A percentile compares a stretch with the other conserved stretches of the same genome.
Conservation (phyloP, 352 stramenopile species). For the Plasmopara muralis region DNA sequence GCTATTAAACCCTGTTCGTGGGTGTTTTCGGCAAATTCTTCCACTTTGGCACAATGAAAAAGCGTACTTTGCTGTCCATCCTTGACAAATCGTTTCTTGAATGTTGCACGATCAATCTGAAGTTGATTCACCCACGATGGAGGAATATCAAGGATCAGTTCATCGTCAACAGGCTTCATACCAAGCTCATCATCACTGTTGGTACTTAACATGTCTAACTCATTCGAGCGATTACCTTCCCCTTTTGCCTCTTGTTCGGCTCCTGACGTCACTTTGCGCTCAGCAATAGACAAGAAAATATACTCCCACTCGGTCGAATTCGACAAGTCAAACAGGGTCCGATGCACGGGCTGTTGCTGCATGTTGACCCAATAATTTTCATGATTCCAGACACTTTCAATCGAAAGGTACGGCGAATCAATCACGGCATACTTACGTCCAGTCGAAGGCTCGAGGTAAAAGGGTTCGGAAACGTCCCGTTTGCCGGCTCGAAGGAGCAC, state of each 20-base stretch:
- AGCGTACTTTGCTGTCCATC: slow-evolving; percentile 82
- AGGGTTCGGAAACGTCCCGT: slow-evolving; percentile 72
- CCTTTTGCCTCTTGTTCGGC: slow-evolving; percentile 41
- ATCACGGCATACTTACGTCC: slow-evolving; percentile 74
- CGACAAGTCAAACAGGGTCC: slow-evolving; percentile 75
- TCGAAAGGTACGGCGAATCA: slow-evolving; percentile 74
- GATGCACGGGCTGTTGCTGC: slow-evolving; percentile 59
- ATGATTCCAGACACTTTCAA: slow-evolving; percentile 91
- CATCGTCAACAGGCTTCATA: slow-evolving; percentile 39
- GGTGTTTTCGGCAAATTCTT: slow-evolving; percentile 88
- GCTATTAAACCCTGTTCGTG: slow-evolving; percentile 86
- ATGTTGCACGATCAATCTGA: slow-evolving; percentile 57
- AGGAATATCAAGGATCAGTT: slow-evolving; percentile 76
- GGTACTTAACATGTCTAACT: slow-evolving; percentile 45
- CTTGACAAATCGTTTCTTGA: slow-evolving; percentile 84
- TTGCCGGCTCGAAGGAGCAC: slow-evolving; percentile 89
- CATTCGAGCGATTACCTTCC: slow-evolving; percentile 43
- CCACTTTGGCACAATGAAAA: slow-evolving; percentile 87
- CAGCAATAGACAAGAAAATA: slow-evolving; percentile 78
- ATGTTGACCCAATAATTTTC: slow-evolving; percentile 97
- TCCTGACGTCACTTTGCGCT: slow-evolving; percentile 52
- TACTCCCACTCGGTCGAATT: slow-evolving; percentile 89
- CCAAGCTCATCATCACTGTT: slow-evolving; percentile 56
- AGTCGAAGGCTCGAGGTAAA: slow-evolving; percentile 92
- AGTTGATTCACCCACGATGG: slow-evolving; percentile 82